Percentiles rank a stretch among this genome's conserved stretches.
Evolutionary conservation across 345 rosid species (phyloP).

Genomic region (Eucalyptus tenuipes): DNA sequence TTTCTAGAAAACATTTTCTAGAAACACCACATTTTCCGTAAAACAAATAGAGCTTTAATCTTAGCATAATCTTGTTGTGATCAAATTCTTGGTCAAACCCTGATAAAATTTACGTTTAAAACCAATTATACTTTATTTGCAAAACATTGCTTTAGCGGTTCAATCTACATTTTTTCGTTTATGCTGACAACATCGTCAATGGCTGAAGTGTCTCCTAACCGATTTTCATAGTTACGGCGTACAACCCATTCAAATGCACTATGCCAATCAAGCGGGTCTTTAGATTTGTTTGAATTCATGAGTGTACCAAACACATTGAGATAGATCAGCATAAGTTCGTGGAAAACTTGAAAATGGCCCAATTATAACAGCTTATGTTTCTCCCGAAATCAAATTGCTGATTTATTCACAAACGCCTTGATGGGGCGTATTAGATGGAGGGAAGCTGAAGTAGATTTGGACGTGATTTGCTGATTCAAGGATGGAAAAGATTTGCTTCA

Average conservation of each 20-base stretch:
- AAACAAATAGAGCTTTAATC: not conserved
- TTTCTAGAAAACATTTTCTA: too few species aligned
- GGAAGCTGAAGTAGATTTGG: not conserved
- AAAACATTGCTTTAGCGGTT: not conserved
- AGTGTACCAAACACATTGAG: not conserved
- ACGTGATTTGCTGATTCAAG: not conserved
- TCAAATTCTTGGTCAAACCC: not conserved
- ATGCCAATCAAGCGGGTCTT: not conserved
- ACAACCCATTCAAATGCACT: not conserved
- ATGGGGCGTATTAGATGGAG: not conserved
- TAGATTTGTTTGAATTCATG: not conserved
- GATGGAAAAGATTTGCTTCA: not conserved
- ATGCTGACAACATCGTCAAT: not conserved
- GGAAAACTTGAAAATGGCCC: not conserved
- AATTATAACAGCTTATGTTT: not conserved
- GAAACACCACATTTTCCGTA: accelerated
- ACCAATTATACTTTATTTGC: not conserved
- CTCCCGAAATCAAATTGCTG: not conserved
- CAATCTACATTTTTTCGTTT: not conserved
- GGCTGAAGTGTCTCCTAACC: not conserved
- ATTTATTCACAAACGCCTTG: not conserved
- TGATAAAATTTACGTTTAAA: not conserved
- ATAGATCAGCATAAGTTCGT: not conserved
- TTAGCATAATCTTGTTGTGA: not conserved
- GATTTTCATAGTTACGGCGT: not conserved